Percentiles rank a stretch among this genome's conserved stretches.
phyloP scores from a whole-genome alignment of 768 basidiomycete genomes.

The Tulasnella sp. region DNA sequence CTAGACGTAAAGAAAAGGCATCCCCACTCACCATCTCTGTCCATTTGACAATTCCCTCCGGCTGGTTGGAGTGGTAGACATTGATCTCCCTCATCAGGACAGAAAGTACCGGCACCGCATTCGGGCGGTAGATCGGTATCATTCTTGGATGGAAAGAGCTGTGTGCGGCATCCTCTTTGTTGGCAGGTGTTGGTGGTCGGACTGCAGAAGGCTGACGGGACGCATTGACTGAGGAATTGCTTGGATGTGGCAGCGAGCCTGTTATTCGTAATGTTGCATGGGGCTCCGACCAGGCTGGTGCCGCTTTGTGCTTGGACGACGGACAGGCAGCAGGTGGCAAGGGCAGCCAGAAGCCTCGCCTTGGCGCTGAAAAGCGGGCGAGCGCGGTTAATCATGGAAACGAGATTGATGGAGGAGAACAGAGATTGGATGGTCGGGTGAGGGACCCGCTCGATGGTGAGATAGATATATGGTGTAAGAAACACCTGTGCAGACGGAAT shows the following conservation, averaged over 20 bases:
- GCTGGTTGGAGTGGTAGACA: constrained; percentile 53
- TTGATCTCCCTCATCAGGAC: constrained; percentile 68
- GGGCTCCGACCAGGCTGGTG: not conserved
- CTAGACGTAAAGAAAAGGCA: not conserved
- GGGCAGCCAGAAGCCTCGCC: no score
- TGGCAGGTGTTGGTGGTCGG: constrained; percentile 42
- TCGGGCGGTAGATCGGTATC: constrained; percentile 39
- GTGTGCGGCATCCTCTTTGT: constrained; percentile 56
- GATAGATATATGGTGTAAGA: no score
- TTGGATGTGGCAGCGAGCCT: constrained; percentile 68
- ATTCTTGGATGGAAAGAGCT: constrained; percentile 54
- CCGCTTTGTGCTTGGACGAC: no score
- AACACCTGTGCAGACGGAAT: no score
- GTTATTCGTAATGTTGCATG: constrained; percentile 27
- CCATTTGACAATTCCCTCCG: constrained; percentile 65
- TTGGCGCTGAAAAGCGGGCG: no score
- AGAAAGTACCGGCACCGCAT: constrained; percentile 56
- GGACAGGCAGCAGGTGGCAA: no score
- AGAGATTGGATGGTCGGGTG: no score
- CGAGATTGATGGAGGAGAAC: no score
- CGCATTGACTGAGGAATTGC: constrained; percentile 70
- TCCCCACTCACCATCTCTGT: constrained; percentile 58
- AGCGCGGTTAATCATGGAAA: no score
- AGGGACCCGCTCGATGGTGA: no score
- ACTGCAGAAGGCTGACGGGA: constrained; percentile 51